Base-by-base conservation (phyloP, 148 eudicot genomes). In the Fagopyrum esculentum region DNA sequence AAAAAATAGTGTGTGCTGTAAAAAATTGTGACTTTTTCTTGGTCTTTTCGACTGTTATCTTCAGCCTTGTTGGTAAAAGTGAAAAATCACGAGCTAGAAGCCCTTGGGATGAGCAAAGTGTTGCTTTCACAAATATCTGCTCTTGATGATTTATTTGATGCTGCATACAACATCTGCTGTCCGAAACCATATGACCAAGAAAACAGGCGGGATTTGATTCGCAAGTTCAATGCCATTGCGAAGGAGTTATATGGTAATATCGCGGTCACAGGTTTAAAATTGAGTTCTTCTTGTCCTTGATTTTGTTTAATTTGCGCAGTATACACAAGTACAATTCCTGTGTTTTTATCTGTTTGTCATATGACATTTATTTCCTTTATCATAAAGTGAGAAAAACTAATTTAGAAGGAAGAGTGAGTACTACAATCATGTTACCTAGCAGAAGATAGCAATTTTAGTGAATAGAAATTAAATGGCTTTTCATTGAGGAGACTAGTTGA, bases 211-310 rank as follows among this genome's bases (percentile, higher is more conserved):
- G 86, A 90, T 76, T 77, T 94, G 77, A 75, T 94, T 75, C 86
- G 85, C 50, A 84, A 86, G 66, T 87, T 94, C 76, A 94, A 91
- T 81, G 85, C 74, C 40, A 91, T 94, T 35, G 91, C 97, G 57
- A 90, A 75, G 77, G 97, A 94, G 78, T 71, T 90, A 22, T 91
- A 82, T 80, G 97, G 98, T 91, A 89, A 78, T 68, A 9, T 46
- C 72, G 22, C 75, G 48, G 12, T 74, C 13, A 16, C 63, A 43
- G 72, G 40, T 1, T 35, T 35, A 1, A 35, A 35, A 35, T 1
- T 45, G 9, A 49, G 71, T 11, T 35, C 47, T 26, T 40, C 46
- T 40, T 57, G 63, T 22, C 30, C 6, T 66, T 66, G 17, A 40
- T 66, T 12, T 66, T 43, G 19, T 35, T 66, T 8, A 10, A 66